Conservation (phyloP, 345 rosid species). For the Salix udensis region DNA sequence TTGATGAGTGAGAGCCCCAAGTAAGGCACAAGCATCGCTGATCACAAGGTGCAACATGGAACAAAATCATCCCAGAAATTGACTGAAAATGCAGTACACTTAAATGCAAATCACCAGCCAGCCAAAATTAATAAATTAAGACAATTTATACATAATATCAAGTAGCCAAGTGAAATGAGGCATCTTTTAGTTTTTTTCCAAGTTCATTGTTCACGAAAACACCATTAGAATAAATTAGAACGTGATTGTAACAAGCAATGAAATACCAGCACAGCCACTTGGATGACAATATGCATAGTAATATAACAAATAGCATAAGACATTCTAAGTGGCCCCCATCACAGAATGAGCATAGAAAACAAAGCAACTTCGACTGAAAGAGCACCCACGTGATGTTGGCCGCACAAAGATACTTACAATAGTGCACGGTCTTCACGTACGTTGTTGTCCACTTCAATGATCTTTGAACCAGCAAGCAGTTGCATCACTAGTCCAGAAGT, state of each 20-base stretch:
- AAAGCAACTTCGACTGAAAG: neutral
- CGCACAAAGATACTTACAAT: constrained; percentile 39
- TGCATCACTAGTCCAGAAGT: constrained; percentile 79
- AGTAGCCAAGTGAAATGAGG: neutral
- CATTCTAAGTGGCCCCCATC: neutral
- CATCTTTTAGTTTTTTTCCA: neutral
- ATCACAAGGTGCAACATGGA: neutral
- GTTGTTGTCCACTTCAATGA: constrained; percentile 69
- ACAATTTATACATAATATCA: neutral
- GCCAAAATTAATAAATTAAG: neutral
- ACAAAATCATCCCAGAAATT: neutral
- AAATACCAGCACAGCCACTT: neutral
- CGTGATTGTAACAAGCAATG: neutral
- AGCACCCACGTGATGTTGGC: neutral
- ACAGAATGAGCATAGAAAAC: neutral
- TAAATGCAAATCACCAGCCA: neutral
- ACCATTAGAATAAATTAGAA: neutral
- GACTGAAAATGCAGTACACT: neutral
- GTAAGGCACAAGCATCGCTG: neutral
- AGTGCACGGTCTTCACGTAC: constrained; percentile 76
- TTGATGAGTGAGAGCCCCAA: neutral
- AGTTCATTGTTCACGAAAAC: neutral
- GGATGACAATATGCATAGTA: neutral
- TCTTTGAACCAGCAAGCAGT: constrained; percentile 72
- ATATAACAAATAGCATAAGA: neutral